Evolutionary conservation across 352 stramenopile genomes (phyloP).

Genomic region (Pythium phragmiticola): DNA sequence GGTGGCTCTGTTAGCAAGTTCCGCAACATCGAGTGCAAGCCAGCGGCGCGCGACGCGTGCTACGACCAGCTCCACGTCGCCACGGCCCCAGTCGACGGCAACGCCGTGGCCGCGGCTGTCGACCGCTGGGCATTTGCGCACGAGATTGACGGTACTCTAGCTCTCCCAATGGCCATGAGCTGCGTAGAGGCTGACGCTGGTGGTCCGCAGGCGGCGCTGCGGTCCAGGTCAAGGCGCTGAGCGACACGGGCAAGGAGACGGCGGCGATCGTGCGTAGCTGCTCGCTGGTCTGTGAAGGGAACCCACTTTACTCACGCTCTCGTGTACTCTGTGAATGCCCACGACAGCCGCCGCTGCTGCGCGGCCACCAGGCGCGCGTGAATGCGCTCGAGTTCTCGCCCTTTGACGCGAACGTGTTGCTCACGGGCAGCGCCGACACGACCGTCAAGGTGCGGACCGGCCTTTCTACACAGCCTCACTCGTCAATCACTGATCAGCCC

Average conservation of each 20-base stretch:
- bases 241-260: conserved; percentile 42
- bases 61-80: conserved; percentile 73
- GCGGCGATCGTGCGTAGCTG: conserved; percentile 25
- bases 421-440: conserved; percentile 55
- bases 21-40: conserved; percentile 71
- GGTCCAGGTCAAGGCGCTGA: conserved; percentile 59
- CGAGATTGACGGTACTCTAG: conserved; percentile 44
- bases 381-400: conserved; percentile 66
- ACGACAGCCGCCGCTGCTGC: conserved; percentile 49
- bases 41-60: conserved; percentile 43
- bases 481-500: neutral
- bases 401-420: conserved; percentile 47
- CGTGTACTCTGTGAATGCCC: neutral
- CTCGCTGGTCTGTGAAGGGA: neutral
- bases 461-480: neutral
- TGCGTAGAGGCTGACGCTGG: neutral
- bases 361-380: conserved; percentile 56
- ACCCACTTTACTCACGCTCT: neutral
- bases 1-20: conserved; percentile 40
- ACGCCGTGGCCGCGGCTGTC: conserved; percentile 38
- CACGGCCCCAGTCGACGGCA: conserved; percentile 41
- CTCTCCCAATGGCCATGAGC: neutral
- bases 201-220: conserved; percentile 38
- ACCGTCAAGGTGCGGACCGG: conserved; percentile 41
- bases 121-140: conserved; percentile 64